Evolutionary conservation across 352 stramenopile genomes (phyloP).

Genomic region (Pythium angustatum): DNA sequence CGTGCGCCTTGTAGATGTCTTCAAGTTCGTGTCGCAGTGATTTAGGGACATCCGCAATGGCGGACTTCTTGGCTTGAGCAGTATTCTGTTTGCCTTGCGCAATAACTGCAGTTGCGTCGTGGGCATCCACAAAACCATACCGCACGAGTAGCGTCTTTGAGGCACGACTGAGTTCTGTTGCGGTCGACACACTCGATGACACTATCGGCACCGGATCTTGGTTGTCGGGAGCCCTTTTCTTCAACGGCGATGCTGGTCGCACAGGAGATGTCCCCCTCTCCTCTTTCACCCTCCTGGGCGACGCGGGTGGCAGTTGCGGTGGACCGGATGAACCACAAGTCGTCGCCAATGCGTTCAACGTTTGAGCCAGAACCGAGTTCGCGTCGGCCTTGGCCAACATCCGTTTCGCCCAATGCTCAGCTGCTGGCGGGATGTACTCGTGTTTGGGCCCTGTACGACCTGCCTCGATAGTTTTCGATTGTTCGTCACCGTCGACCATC

Average conservation of each 20-base stretch:
- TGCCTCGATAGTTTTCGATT: too few species aligned
- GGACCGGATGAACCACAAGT: neutral
- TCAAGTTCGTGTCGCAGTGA: constrained; percentile 69
- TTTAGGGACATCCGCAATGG: constrained; percentile 23
- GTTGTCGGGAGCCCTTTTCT: neutral
- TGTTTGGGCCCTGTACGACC: too few species aligned
- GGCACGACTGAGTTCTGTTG: constrained; percentile 71
- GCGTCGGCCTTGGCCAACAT: constrained; percentile 55
- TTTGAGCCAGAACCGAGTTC: constrained; percentile 58
- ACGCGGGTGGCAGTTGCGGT: neutral
- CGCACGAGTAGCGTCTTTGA: constrained; percentile 84
- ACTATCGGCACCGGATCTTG: constrained; percentile 1
- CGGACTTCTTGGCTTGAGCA: neutral
- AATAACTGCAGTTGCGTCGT: constrained; percentile 29
- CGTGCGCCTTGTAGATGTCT: constrained; percentile 77
- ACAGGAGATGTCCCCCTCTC: constrained; percentile 19
- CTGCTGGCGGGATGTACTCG: constrained; percentile 20
- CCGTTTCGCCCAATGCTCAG: constrained; percentile 62
- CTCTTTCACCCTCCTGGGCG: constrained; percentile 14
- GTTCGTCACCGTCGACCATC: constrained; percentile 32
- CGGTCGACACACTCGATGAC: constrained; percentile 7
- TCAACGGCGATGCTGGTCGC: constrained; percentile 20
- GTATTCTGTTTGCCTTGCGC: neutral
- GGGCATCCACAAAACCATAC: constrained; percentile 78
- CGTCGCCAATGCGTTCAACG: constrained; percentile 57